A percentile compares a stretch with the other conserved stretches of the same genome.
These are phyloP conservation scores for Nitzschia sp. DNA, from an alignment of 108 stramenopile species.

Conservation along the genomic window DNA sequence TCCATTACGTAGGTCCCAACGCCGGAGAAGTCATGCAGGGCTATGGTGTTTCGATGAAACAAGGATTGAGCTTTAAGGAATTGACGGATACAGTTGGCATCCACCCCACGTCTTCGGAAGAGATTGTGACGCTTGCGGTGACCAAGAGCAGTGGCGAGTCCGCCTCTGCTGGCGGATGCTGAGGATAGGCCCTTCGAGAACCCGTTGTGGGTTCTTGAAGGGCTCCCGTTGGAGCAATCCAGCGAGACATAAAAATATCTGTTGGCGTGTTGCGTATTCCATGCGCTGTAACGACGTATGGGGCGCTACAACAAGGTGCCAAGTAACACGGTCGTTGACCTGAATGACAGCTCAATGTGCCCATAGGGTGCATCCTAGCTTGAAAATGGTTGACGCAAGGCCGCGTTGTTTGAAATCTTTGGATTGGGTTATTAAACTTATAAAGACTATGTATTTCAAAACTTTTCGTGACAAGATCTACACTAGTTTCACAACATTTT, in stretches of 20 bases:
- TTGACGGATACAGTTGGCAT: slow-evolving; percentile 94
- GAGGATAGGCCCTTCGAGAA: slow-evolving; percentile 97
- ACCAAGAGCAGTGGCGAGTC: slow-evolving; percentile 91
- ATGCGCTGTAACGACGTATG: not conserved
- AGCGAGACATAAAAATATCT: slow-evolving; percentile 13
- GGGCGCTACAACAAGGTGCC: not conserved
- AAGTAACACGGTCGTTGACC: not conserved
- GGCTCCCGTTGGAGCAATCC: slow-evolving; percentile 41
- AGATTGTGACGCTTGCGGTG: slow-evolving; percentile 82
- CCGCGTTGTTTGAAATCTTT: too few relatives aligned
- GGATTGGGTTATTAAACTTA: too few relatives aligned
- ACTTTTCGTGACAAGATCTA: too few relatives aligned
- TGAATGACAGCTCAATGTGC: slow-evolving; percentile 3
- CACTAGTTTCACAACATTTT: too few relatives aligned
- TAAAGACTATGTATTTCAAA: too few relatives aligned
- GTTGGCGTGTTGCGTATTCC: not conserved
- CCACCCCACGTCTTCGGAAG: slow-evolving; percentile 96
- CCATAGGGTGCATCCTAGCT: not conserved
- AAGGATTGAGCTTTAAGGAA: slow-evolving; percentile 82
- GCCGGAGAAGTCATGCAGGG: slow-evolving; percentile 99
- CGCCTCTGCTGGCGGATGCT: slow-evolving; percentile 94
- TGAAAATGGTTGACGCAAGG: slow-evolving; percentile 7
- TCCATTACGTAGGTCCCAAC: slow-evolving; percentile 96
- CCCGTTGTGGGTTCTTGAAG: slow-evolving; percentile 23
- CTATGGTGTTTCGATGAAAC: slow-evolving; percentile 90